phyloP scores from a whole-genome alignment of 176 grass and related monocot genomes.

The Otatea glauca region DNA sequence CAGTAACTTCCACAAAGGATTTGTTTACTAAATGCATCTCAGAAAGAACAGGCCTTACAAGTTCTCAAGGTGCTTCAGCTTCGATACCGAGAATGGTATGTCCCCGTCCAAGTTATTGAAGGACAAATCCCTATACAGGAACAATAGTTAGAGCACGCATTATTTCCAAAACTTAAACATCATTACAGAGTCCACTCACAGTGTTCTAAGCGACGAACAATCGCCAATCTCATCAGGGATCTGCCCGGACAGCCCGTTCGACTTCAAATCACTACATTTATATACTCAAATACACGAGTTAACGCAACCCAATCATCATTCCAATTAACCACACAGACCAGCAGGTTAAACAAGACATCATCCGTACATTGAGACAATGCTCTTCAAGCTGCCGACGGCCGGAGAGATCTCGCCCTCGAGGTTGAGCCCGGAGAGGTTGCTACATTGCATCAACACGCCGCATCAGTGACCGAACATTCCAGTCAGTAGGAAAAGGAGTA shows the following conservation, averaged over 20 bases:
- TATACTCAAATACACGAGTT: background rate
- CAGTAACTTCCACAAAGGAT: background rate
- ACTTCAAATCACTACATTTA: conserved; percentile 71
- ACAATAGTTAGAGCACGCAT: background rate
- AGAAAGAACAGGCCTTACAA: conserved; percentile 54
- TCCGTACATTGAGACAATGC: conserved; percentile 75
- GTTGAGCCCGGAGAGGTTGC: conserved; percentile 88
- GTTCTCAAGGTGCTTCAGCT: conserved; percentile 80
- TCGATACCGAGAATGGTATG: conserved; percentile 93
- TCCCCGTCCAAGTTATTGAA: conserved; percentile 94
- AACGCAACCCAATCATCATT: background rate
- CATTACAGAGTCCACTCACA: conserved; percentile 56
- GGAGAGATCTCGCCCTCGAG: conserved; percentile 93
- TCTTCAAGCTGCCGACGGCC: conserved; percentile 77
- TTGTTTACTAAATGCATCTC: background rate
- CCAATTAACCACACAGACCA: background rate
- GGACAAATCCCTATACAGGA: conserved; percentile 73
- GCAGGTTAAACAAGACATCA: background rate
- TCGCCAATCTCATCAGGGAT: conserved; percentile 97
- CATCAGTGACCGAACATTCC: conserved; percentile 15
- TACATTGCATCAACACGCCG: conserved; percentile 40
- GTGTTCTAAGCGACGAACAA: conserved; percentile 64
- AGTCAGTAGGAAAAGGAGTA: background rate
- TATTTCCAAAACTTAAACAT: background rate
- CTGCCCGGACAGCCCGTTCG: conserved; percentile 78